A percentile compares a stretch with the other conserved stretches of the same genome.
phyloP scores from a whole-genome alignment of 306 rosid species.

The Castanospermum australe region DNA sequence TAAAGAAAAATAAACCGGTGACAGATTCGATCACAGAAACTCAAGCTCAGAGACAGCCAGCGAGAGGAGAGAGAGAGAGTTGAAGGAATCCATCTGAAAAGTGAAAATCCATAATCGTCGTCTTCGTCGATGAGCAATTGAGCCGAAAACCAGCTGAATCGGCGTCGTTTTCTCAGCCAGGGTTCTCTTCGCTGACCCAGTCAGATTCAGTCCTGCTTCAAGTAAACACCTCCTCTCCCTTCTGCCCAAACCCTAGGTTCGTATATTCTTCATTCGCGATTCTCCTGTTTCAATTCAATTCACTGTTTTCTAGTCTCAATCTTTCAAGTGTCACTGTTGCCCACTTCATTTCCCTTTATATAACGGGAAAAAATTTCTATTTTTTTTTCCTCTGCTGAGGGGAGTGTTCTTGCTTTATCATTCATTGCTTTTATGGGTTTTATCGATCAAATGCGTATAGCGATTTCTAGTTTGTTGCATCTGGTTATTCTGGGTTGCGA shows the following conservation, averaged over 20 bases:
- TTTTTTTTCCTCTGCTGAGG: not conserved
- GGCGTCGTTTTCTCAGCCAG: slow-evolving; percentile 29
- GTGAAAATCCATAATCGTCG: not conserved
- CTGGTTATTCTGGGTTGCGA: not conserved
- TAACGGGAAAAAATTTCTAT: not conserved
- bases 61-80: slow-evolving; percentile 7
- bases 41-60: slow-evolving; percentile 33
- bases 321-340: not conserved
- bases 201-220: slow-evolving; percentile 54
- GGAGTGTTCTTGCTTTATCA: not conserved
- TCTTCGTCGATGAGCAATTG: slow-evolving; percentile 4
- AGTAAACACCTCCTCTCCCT: not conserved
- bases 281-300: slow-evolving; percentile 12
- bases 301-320: not conserved
- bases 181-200: slow-evolving; percentile 14
- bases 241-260: slow-evolving; percentile 57
- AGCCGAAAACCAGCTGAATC: slow-evolving; percentile 41
- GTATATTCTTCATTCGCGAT: not conserved
- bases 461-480: not conserved
- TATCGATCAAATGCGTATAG: slow-evolving; percentile 15
- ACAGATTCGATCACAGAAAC: slow-evolving; percentile 61
- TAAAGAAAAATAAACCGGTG: slow-evolving; percentile 18
- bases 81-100: not conserved
- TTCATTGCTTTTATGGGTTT: slow-evolving; percentile 10
- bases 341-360: not conserved